Percentiles rank a stretch among this genome's conserved stretches.
These are phyloP conservation scores for Fusarium oligoseptatum DNA, from an alignment of 2,329 filamentous ascomycete genomes.

Conservation along the genomic window DNA sequence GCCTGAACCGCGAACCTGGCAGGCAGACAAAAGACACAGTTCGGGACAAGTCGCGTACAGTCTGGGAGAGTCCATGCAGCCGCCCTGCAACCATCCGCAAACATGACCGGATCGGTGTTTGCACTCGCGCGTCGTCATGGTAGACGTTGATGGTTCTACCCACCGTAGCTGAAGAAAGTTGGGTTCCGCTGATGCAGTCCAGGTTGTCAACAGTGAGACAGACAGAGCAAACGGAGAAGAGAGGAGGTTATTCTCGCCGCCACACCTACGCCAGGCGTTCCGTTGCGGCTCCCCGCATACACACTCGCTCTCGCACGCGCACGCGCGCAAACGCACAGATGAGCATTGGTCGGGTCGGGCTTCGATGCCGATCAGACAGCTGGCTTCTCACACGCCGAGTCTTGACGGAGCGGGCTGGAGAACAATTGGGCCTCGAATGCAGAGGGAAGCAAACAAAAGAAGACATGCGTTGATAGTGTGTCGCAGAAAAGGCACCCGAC, in stretches of 20 bases:
- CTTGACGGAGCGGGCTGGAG: neutral
- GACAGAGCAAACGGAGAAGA: neutral
- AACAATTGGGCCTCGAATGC: neutral
- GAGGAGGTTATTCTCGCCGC: neutral
- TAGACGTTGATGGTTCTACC: neutral
- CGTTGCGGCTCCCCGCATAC: neutral
- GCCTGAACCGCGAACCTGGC: neutral
- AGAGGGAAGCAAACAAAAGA: slow-evolving; percentile 9
- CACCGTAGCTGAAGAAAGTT: neutral
- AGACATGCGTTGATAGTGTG: neutral
- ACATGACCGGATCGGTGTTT: neutral
- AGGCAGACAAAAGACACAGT: neutral
- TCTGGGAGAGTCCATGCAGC: neutral
- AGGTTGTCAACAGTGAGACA: neutral
- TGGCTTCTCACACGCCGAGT: neutral
- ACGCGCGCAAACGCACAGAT: neutral
- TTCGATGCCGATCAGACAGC: neutral
- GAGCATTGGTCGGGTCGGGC: neutral
- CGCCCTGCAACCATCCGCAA: slow-evolving; percentile 1
- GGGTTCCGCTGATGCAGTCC: neutral
- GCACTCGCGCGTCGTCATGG: neutral
- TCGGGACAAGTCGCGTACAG: slow-evolving; percentile 4
- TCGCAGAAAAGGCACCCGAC: neutral
- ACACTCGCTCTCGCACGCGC: neutral
- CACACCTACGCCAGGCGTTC: neutral